These are phyloP conservation scores for Emydomyces testavorans DNA, from an alignment of 2,329 filamentous ascomycete species.

Conservation along the genomic window DNA sequence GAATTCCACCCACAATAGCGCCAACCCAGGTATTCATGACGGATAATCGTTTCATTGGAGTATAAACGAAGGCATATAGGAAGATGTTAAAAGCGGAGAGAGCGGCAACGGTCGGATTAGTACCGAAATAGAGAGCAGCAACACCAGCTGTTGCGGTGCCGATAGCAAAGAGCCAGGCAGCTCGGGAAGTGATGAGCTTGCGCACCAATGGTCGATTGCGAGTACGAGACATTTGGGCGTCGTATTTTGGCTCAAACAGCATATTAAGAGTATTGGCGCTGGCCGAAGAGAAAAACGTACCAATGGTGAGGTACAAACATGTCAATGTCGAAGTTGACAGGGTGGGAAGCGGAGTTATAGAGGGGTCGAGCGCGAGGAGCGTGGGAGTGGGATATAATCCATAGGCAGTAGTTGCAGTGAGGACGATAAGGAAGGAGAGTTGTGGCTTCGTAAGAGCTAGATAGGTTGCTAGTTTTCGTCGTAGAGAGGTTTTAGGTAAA, in stretches of 20 bases:
- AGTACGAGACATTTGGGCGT: constrained; percentile 88
- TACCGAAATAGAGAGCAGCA: constrained; percentile 68
- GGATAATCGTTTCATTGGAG: constrained; percentile 76
- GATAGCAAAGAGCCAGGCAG: constrained; percentile 69
- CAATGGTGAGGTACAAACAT: constrained; percentile 78
- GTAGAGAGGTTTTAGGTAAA: constrained; percentile 46
- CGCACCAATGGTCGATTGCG: constrained; percentile 81
- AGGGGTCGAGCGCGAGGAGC: constrained; percentile 72
- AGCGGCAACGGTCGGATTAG: constrained; percentile 84
- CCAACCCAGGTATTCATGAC: constrained; percentile 92
- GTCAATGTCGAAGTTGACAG: constrained; percentile 69
- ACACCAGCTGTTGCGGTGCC: constrained; percentile 58
- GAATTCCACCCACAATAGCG: constrained; percentile 82
- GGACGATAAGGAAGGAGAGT: constrained; percentile 77
- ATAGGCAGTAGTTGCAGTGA: constrained; percentile 83
- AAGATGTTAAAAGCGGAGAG: constrained; percentile 75
- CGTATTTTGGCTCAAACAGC: constrained; percentile 83
- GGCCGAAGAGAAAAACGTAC: constrained; percentile 79
- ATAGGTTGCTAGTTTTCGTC: constrained; percentile 63
- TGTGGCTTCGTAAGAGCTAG: constrained; percentile 93
- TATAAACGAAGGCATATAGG: constrained; percentile 86
- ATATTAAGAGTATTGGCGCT: constrained; percentile 94
- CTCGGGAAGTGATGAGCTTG: constrained; percentile 58
- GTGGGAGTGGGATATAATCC: constrained; percentile 86
- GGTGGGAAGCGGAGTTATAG: constrained; percentile 45